These are phyloP conservation scores for Penicillium nucicola DNA, from an alignment of 495 filamentous ascomycete species.

Conservation along the genomic window DNA sequence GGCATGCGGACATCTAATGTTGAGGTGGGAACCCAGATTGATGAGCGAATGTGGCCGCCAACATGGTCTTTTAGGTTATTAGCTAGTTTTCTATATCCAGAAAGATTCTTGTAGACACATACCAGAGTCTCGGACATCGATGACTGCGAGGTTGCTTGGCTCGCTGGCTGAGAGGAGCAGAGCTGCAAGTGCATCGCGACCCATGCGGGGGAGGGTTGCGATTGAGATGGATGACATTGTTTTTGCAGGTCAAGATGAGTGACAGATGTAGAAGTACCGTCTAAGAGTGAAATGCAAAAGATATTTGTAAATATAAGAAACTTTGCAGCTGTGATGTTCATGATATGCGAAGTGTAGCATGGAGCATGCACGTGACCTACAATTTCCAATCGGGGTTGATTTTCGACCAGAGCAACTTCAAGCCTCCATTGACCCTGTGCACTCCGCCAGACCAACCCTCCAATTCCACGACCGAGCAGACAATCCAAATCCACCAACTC, in stretches of 20 bases:
- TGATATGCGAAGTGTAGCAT: background rate
- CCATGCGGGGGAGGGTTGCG: conserved; percentile 61
- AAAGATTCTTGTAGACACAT: background rate
- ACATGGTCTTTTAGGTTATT: conserved; percentile 65
- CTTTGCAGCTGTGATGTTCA: background rate
- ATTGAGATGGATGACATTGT: conserved; percentile 60
- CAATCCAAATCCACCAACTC: background rate
- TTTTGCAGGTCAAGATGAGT: background rate
- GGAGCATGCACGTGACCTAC: conserved; percentile 21
- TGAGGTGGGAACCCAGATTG: conserved; percentile 70
- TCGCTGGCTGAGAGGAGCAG: conserved; percentile 34
- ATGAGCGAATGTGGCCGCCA: conserved; percentile 80
- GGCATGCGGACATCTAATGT: conserved; percentile 73
- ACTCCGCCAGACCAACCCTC: background rate
- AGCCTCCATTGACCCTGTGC: conserved; percentile 4
- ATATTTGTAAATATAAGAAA: background rate
- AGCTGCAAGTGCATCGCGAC: conserved; percentile 57
- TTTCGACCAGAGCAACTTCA: conserved; percentile 12
- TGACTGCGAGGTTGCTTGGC: conserved; percentile 58
- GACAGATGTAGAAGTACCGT: conserved; percentile 18
- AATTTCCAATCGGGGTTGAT: conserved; percentile 19
- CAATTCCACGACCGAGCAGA: background rate
- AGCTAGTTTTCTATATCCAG: background rate
- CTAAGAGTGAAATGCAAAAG: background rate
- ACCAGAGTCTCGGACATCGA: conserved; percentile 89